Percentiles rank a stretch among this genome's conserved stretches.
phyloP scores from a whole-genome alignment of 2,329 filamentous ascomycete genomes.

The Cercospora citrullina region DNA sequence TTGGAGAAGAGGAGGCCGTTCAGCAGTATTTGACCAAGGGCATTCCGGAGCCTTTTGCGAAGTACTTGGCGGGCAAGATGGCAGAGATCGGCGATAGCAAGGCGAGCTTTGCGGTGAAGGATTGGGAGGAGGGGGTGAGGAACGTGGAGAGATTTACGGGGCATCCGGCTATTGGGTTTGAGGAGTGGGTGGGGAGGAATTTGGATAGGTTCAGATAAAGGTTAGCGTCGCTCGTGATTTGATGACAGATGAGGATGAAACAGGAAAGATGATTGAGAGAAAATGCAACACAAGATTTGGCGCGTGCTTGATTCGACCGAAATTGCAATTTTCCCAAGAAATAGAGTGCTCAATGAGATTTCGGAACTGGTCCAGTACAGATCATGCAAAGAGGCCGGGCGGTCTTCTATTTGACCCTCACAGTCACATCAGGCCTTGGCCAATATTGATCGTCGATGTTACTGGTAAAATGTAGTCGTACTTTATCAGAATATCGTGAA shows the following conservation, averaged over 20 bases:
- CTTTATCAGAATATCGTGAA: too few species aligned
- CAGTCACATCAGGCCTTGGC: neutral
- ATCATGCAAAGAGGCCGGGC: too few species aligned
- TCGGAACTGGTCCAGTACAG: too few species aligned
- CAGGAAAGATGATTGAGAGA: too few species aligned
- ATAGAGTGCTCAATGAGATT: too few species aligned
- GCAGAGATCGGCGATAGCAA: neutral
- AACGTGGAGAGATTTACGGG: conserved; percentile 41
- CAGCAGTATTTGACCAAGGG: conserved; percentile 2
- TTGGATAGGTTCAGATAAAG: conserved; percentile 20
- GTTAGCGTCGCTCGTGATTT: neutral
- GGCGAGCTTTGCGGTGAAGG: neutral
- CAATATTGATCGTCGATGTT: neutral
- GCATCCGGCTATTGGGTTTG: conserved; percentile 34
- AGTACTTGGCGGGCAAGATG: conserved; percentile 2
- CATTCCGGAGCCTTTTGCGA: neutral
- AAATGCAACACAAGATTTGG: too few species aligned
- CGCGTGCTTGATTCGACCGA: too few species aligned
- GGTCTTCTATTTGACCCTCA: too few species aligned
- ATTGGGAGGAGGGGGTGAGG: conserved; percentile 28
- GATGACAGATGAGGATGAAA: neutral
- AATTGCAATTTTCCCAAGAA: too few species aligned
- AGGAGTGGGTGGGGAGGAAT: conserved; percentile 41
- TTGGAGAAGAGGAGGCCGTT: conserved; percentile 6
- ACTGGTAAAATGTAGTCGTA: too few species aligned